These are phyloP conservation scores for Plasmodium yoelii DNA, from an alignment of 169 alveolate genomes.

Conservation along the genomic window DNA sequence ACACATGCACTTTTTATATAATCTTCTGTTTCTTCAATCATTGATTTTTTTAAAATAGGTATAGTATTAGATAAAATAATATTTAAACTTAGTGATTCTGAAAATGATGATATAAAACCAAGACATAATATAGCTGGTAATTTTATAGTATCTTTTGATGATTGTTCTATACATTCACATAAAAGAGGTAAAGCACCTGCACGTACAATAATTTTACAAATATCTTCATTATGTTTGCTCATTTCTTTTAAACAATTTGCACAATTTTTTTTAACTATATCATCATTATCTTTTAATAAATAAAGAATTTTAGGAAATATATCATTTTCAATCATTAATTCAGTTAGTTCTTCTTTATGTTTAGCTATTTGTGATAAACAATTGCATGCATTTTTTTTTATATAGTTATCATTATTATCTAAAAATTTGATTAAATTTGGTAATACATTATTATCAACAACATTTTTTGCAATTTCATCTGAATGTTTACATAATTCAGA, in stretches of 20 bases:
- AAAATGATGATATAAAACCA: conserved; percentile 67
- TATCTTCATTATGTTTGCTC: conserved; percentile 75
- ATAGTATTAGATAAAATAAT: conserved; percentile 51
- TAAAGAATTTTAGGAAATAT: conserved; percentile 56
- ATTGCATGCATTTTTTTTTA: conserved; percentile 52
- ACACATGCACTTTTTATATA: conserved; percentile 56
- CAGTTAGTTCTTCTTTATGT: conserved; percentile 72
- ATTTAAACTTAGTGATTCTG: conserved; percentile 64
- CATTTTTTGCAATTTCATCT: conserved; percentile 50
- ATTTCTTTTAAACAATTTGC: conserved; percentile 66
- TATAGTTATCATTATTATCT: conserved; percentile 44
- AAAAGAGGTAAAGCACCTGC: conserved; percentile 71
- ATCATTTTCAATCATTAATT: conserved; percentile 60
- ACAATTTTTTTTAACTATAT: conserved; percentile 65
- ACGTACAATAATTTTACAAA: conserved; percentile 61
- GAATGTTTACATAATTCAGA: conserved; percentile 65
- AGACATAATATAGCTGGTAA: conserved; percentile 63
- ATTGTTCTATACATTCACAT: conserved; percentile 52
- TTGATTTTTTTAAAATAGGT: conserved; percentile 48
- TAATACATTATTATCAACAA: conserved; percentile 63
- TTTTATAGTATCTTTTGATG: conserved; percentile 41
- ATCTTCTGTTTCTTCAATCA: conserved; percentile 55
- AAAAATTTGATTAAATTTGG: conserved; percentile 48
- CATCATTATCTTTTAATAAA: conserved; percentile 68
- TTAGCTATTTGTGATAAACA: conserved; percentile 67